Base-by-base conservation (phyloP, 768 basidiomycete genomes). In the Symmetrospora coprosmae region DNA sequence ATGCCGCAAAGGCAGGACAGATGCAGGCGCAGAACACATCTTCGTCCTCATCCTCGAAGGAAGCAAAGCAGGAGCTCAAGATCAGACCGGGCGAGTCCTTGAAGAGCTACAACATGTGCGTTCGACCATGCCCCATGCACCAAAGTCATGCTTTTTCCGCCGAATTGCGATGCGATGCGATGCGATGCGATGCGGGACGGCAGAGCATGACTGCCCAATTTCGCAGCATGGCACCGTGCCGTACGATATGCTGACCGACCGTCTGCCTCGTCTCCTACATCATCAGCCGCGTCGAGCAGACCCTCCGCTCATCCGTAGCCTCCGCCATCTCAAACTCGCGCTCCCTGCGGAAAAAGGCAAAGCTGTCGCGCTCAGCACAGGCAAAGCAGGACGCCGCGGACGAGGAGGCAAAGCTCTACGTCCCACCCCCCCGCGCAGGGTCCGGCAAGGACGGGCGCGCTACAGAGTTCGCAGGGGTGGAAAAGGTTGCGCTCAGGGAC, bases 41-140 rank as follows among this genome's bases (percentile, higher is more conserved):
- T n/a, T n/a, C n/a, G n/a, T n/a, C n/a, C n/a, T n/a, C n/a, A n/a
- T n/a, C n/a, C n/a, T n/a, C n/a, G n/a, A n/a, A n/a, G n/a, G n/a
- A n/a, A n/a, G n/a, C n/a, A n/a, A n/a, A n/a, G n/a, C n/a, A n/a
- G n/a, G n/a, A 11, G 4, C 41, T 58, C 7, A 58, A 43, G 40
- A 58, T 58, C 31, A 43, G 31, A 27, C 55, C 55, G n/a, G 55
- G 55, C 3, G 55, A 58, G 37, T 45, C 43, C 39, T 43, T 58
- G 8, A 58, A 58, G 55, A 47, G 31, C 55, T 58, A 45, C 55
- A 58, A 58, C 40, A 30, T 13, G 49, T 50, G 27, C 11, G 49
- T 50, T 8, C 25, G n/a, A n/a, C n/a, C n/a, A n/a, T n/a, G n/a
- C n/a, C n/a, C n/a, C n/a, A n/a, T n/a, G n/a, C n/a, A n/a, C n/a